These are phyloP conservation scores for Penicillium flavigenum DNA, from an alignment of 495 filamentous ascomycete genomes.

Conservation along the genomic window DNA sequence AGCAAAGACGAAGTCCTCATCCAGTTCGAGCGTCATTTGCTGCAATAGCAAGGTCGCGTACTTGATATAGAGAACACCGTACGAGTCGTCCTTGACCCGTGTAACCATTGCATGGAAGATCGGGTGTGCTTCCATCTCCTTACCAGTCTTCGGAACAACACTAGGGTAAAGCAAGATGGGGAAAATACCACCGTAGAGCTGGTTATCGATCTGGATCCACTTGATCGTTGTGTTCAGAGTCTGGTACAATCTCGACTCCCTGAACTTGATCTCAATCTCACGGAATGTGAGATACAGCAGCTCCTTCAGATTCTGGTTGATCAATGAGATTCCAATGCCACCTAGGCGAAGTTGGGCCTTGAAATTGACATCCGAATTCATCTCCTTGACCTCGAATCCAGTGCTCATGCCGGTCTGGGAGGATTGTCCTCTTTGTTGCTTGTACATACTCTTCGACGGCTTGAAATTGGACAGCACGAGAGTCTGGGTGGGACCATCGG, in stretches of 20 bases:
- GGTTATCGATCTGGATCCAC: constrained; percentile 99
- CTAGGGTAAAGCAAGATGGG: constrained; percentile 96
- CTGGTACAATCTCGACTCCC: constrained; percentile 89
- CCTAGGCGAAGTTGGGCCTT: constrained; percentile 82
- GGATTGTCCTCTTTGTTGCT: constrained; percentile 63
- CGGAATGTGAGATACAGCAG: constrained; percentile 91
- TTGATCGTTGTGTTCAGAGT: constrained; percentile 86
- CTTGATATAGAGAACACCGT: constrained; percentile 97
- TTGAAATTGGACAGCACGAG: constrained; percentile 94
- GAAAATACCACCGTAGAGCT: constrained; percentile 97
- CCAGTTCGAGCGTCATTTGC: constrained; percentile 97
- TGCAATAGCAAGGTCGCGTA: constrained; percentile 91
- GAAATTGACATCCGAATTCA: constrained; percentile 83
- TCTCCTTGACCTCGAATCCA: constrained; percentile 90
- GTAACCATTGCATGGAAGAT: constrained; percentile 90
- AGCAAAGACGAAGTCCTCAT: constrained; percentile 97
- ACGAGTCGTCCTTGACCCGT: constrained; percentile 95
- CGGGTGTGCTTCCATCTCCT: constrained; percentile 94
- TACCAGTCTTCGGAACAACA: constrained; percentile 97
- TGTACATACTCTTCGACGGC: constrained; percentile 89
- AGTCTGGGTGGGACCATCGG: constrained; percentile 92
- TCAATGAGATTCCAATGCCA: constrained; percentile 88
- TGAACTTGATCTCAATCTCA: constrained; percentile 87
- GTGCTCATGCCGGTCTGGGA: constrained; percentile 59
- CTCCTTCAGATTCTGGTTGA: constrained; percentile 90